These are phyloP conservation scores for Proliferodiscus dingleyae DNA, from an alignment of 2,329 filamentous ascomycete species.

Conservation along the genomic window DNA sequence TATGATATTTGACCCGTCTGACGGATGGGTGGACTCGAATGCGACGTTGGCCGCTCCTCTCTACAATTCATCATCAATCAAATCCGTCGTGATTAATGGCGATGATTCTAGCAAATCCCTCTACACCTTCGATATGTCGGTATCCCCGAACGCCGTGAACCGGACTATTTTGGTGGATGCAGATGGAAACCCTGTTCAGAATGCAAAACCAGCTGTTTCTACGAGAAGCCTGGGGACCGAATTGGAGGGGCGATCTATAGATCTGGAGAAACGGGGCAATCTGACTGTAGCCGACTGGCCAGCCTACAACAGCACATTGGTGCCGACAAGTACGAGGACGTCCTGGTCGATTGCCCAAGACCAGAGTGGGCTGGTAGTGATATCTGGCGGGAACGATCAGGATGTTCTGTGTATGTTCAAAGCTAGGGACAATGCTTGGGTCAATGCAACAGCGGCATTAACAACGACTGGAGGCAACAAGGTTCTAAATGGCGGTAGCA, in stretches of 20 bases:
- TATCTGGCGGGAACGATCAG: conserved; percentile 63
- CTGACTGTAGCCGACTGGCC: conserved; percentile 66
- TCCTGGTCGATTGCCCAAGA: conserved; percentile 68
- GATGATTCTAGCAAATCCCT: conserved; percentile 74
- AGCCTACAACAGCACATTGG: conserved; percentile 69
- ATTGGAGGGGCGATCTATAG: conserved; percentile 4
- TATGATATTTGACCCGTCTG: conserved; percentile 63
- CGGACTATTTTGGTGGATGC: conserved; percentile 63
- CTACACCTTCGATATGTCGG: conserved; percentile 70
- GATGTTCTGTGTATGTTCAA: conserved; percentile 75
- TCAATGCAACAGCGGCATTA: conserved; percentile 53
- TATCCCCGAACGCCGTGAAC: conserved; percentile 69
- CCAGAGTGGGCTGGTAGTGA: conserved; percentile 61
- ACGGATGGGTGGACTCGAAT: conserved; percentile 64
- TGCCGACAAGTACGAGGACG: conserved; percentile 59
- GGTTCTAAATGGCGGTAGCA: background rate
- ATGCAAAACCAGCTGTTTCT: conserved; percentile 38
- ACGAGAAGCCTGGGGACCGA: conserved; percentile 5
- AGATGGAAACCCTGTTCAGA: conserved; percentile 49
- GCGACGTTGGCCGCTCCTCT: conserved; percentile 58
- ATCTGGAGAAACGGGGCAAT: conserved; percentile 33
- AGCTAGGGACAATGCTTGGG: conserved; percentile 69
- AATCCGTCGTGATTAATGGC: conserved; percentile 62
- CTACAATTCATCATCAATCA: conserved; percentile 52
- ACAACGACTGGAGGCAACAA: conserved; percentile 11